These are phyloP conservation scores for Adansonia gregorii DNA, from an alignment of 441 rosid genomes.

Conservation along the genomic window DNA sequence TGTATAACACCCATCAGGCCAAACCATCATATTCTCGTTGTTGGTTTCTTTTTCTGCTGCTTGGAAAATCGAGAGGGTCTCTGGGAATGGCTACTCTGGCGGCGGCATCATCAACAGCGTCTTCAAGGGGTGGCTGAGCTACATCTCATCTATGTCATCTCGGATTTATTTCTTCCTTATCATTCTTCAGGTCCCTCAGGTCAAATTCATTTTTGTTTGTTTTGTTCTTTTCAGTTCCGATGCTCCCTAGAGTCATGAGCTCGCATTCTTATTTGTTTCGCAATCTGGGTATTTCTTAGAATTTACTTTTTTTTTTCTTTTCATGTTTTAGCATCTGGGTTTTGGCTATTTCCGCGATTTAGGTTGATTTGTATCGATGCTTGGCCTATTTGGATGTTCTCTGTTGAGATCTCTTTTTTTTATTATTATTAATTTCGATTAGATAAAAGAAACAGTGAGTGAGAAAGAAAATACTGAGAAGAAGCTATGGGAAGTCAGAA, in stretches of 20 bases:
- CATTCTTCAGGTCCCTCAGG: slow-evolving; percentile 94
- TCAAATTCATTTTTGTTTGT: slow-evolving; percentile 22
- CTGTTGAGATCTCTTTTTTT: too few species aligned
- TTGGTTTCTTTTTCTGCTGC: not conserved
- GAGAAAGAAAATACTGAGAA: not conserved
- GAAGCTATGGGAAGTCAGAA: not conserved
- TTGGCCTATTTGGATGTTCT: not conserved
- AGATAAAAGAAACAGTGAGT: not conserved
- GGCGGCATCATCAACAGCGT: slow-evolving; percentile 26
- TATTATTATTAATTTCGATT: too few species aligned
- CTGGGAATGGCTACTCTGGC: slow-evolving; percentile 47
- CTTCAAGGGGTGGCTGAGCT: slow-evolving; percentile 61
- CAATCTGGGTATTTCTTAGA: not conserved
- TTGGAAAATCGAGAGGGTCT: not conserved
- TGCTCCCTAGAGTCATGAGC: not conserved
- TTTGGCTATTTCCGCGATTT: not conserved
- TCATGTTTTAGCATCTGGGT: not conserved
- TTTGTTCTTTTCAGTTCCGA: not conserved
- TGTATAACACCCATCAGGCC: not conserved
- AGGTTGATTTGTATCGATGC: not conserved
- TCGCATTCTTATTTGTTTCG: not conserved
- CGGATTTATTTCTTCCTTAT: slow-evolving; percentile 76
- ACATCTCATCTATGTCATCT: slow-evolving; percentile 58
- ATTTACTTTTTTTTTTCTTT: not conserved
- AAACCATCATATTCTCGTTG: not conserved